Evolutionary conservation across 2,329 filamentous ascomycete species (phyloP), one percentile per base, ranked within the genome.

Genomic region (Cercospora sesami): DNA sequence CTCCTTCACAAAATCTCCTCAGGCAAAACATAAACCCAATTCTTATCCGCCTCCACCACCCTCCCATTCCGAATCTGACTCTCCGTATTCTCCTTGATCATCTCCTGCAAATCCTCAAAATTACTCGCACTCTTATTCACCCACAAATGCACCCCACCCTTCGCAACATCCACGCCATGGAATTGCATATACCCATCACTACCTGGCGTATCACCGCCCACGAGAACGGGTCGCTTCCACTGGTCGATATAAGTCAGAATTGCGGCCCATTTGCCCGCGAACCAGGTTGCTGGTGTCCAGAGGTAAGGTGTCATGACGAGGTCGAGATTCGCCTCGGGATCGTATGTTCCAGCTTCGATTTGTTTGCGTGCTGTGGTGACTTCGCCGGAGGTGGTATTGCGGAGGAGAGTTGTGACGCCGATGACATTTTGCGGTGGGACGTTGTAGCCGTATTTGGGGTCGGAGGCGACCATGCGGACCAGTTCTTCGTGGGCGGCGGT

Each of bases 111-210:
- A 67, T 80, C 66, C 67, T 78, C 72, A 68, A 77, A 75, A 60
- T 77, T 77, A 36, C 74, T 74, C 26, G 79, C 74, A 64, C 77
- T 78, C 63, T 80, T 78, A 71, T 84, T 79, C 55, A 84, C 68
- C 79, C 81, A 81, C 26, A 84, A 73, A 61, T 81, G 78, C 30
- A 83, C 74, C 3, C 81, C 81, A 2, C 81, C 81, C 60, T 79
- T 78, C 12, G 69, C 74, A 10, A 81, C 78, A 59, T 83, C 80
- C 4, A 82, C 81, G 10, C 80, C 81, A 33, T 83, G 81, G 72
- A 83, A 82, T 14, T 79, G 74, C 81, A 83, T 83, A 9, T 80
- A 80, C 0, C 80, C 80, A 59, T 83, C 81, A 68, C 80, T 83
- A 9, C 73, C 75, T 0, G 81, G 81, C 0, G 81, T 82, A 64